Evolutionary conservation across 1,284 basidiomycete genomes (phyloP).

Genomic region (Psilocybe mexicana): DNA sequence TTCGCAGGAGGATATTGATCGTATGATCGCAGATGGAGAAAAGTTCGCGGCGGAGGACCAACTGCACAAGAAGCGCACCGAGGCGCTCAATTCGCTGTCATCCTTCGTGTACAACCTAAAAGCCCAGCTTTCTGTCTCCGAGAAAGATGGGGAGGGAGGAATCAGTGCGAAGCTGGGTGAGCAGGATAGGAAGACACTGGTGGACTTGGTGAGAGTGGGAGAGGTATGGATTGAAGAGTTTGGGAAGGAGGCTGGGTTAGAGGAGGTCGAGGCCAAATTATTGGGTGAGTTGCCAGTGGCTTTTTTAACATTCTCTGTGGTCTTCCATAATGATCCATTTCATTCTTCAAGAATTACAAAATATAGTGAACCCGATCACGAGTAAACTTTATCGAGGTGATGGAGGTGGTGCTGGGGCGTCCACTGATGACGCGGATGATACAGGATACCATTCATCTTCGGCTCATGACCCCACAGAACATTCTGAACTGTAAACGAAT

Average conservation of each 20-base stretch:
- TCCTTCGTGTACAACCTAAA: slow-evolving; percentile 64
- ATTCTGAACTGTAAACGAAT: slow-evolving; percentile 16
- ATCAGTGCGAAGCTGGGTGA: slow-evolving; percentile 18
- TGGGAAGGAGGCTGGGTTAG: slow-evolving; percentile 27
- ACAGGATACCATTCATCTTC: slow-evolving; percentile 10
- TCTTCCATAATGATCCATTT: not conserved
- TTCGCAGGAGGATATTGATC: slow-evolving; percentile 86
- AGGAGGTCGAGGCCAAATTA: slow-evolving; percentile 33
- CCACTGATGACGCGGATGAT: not conserved
- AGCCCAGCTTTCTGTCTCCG: slow-evolving; percentile 54
- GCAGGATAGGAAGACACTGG: slow-evolving; percentile 18
- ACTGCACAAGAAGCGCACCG: slow-evolving; percentile 48
- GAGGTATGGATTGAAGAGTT: slow-evolving; percentile 31
- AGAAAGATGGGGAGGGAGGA: slow-evolving; percentile 15
- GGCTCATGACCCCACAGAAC: slow-evolving; percentile 7
- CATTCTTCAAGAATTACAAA: slow-evolving; percentile 24
- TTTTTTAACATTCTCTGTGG: not conserved
- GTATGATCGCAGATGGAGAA: slow-evolving; percentile 81
- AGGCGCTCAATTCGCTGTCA: slow-evolving; percentile 68
- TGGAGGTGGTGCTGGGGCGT: not conserved
- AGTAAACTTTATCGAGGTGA: slow-evolving; percentile 23
- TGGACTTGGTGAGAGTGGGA: slow-evolving; percentile 19
- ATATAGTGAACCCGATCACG: slow-evolving; percentile 27
- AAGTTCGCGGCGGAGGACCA: slow-evolving; percentile 60
- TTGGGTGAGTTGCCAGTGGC: slow-evolving; percentile 20